Evolutionary conservation across 306 rosid genomes (phyloP), one percentile per base, ranked within the genome.

Genomic region (Pyrus betulifolia): DNA sequence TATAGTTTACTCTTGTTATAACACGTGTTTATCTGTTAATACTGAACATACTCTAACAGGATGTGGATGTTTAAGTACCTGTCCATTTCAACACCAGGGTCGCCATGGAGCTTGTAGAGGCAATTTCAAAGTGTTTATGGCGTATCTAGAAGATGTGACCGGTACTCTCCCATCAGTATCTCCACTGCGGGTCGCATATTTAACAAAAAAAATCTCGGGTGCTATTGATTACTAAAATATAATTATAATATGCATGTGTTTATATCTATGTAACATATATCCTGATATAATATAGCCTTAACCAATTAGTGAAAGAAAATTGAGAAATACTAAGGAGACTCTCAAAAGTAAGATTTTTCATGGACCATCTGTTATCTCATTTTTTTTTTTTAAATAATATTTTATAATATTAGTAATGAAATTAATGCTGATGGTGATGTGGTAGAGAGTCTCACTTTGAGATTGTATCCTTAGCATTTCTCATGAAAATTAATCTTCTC

Each of bases 131-230:
- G 75, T 31, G 70, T 84, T 87, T 44, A 85, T 35, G 46, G 91
- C 55, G 79, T 73, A 85, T 80, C 85, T 83, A 5, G 91, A 69
- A 62, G 89, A 82, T 35, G 89, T 80, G 78, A 85, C 62, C 4
- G 87, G 89, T 63, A 85, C 85, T 71, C 79, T 45, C 1, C 87
- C 82, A 82, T 89, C 93, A 42, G 35, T 76, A 76, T 87, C 91
- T 1, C 91, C 91, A 54, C 93, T 87, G 87, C 85, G 78, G 66
- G 4, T 72, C 64, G 27, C 44, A 70, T 72, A 70, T 72, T 18
- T n/a, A 68, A 42, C 72, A 38, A 33, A 21, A 33, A 65, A 30
- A 65, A 30, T 9, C 25, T 31, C 46, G 10, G 55, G 21, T 51
- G 55, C 55, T 51, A 51, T 2, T 15, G 21, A 51, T 51, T 51